Conservation (phyloP, 306 rosid genomes). For the Cyamopsis tetragonoloba region DNA sequence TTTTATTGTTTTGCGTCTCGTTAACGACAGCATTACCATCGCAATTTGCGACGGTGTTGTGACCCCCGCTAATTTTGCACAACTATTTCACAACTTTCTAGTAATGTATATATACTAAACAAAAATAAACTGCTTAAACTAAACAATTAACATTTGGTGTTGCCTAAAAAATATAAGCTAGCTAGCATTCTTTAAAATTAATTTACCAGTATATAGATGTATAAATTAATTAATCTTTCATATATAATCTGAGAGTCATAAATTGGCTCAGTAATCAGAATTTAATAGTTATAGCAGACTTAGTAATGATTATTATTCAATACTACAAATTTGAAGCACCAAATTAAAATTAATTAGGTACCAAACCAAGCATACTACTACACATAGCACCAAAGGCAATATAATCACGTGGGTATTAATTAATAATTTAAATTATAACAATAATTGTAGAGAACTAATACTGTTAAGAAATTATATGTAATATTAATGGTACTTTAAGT, state of each 20-base stretch:
- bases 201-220: too few species aligned
- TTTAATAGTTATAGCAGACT: neutral
- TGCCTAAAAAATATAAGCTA: neutral
- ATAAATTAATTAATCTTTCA: neutral
- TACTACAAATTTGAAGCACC: neutral
- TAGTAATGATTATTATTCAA: neutral
- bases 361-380: neutral
- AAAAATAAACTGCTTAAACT: too few species aligned
- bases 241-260: neutral
- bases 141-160: neutral
- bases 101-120: too few species aligned
- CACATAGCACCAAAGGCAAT: neutral
- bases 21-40: too few species aligned
- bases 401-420: neutral
- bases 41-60: too few species aligned
- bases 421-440: neutral
- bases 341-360: neutral
- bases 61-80: too few species aligned
- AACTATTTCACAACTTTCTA: too few species aligned
- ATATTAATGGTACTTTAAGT: constrained; percentile 12
- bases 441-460: neutral
- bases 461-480: constrained; percentile 15
- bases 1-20: too few species aligned
- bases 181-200: too few species aligned
- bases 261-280: constrained; percentile 1